A percentile compares a stretch with the other conserved stretches of the same genome.
phyloP scores from a whole-genome alignment of 805 yeast genomes.

The Wickerhamiella sergipiensis region DNA sequence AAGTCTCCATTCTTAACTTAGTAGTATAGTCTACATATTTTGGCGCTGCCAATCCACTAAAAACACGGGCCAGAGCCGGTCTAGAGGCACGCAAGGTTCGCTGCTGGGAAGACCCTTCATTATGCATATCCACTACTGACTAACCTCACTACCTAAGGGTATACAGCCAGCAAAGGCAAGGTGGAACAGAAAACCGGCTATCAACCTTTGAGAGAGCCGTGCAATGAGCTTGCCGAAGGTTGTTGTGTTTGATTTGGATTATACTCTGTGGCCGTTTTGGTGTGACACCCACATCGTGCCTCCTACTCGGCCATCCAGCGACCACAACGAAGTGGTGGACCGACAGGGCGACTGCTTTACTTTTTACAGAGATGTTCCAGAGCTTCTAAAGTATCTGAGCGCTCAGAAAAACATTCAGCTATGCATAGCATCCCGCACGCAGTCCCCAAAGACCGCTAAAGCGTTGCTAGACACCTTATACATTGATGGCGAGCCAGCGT shows the following conservation, averaged over 20 bases:
- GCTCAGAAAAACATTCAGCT: constrained; percentile 34
- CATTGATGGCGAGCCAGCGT: constrained; percentile 41
- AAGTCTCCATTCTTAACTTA: no score
- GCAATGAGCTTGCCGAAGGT: constrained; percentile 29
- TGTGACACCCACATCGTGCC: constrained; percentile 59
- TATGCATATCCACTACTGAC: neutral
- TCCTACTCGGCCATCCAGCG: constrained; percentile 33
- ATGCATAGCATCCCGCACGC: constrained; percentile 68
- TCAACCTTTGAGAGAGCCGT: neutral
- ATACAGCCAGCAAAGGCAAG: neutral
- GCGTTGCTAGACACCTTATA: constrained; percentile 41
- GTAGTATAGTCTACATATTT: no score
- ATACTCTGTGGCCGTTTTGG: constrained; percentile 72
- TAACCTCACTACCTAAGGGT: neutral
- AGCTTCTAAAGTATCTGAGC: constrained; percentile 41
- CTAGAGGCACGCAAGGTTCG: neutral
- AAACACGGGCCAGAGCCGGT: no score
- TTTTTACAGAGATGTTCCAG: constrained; percentile 56
- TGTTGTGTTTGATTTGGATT: constrained; percentile 63
- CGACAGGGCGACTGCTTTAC: constrained; percentile 39
- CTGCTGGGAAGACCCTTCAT: neutral
- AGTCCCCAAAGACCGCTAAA: constrained; percentile 62
- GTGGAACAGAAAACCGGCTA: neutral
- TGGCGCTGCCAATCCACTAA: no score
- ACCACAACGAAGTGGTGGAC: constrained; percentile 34